Conservation (phyloP, 83 land plant species). For the Picea abies region DNA sequence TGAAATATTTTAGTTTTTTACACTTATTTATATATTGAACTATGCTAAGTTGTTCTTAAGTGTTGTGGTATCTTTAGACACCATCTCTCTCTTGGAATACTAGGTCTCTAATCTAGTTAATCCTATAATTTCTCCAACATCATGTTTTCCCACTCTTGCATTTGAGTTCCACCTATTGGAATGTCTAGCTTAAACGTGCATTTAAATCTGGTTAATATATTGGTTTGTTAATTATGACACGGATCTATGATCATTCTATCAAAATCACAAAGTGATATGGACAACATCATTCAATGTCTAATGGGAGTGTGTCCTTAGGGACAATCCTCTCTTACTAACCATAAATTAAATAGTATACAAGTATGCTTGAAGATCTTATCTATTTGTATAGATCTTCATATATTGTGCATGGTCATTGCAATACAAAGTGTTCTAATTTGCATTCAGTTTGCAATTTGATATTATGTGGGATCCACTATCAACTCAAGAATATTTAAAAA, state of each 20-base stretch:
- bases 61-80: too few relatives aligned
- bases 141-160: not conserved
- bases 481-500: conserved; percentile 75
- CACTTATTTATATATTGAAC: too few relatives aligned
- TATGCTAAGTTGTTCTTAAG: too few relatives aligned
- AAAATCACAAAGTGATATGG: conserved; percentile 71
- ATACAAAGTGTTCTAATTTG: not conserved
- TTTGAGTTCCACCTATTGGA: not conserved
- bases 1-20: too few relatives aligned
- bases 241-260: conserved; percentile 86
- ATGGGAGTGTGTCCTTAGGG: conserved; percentile 99
- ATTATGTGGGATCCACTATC: conserved; percentile 88
- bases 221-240: conserved; percentile 41
- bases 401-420: not conserved
- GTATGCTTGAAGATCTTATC: not conserved
- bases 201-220: not conserved
- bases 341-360: conserved; percentile 4
- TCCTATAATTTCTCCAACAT: too few relatives aligned
- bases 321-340: not conserved
- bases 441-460: conserved; percentile 66
- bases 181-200: conserved; percentile 4
- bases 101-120: too few relatives aligned
- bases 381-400: conserved; percentile 4
- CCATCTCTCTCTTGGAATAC: too few relatives aligned
- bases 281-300: conserved; percentile 70